phyloP scores from a whole-genome alignment of 73 alveolate genomes.

The Paramecium sexaurelia region DNA sequence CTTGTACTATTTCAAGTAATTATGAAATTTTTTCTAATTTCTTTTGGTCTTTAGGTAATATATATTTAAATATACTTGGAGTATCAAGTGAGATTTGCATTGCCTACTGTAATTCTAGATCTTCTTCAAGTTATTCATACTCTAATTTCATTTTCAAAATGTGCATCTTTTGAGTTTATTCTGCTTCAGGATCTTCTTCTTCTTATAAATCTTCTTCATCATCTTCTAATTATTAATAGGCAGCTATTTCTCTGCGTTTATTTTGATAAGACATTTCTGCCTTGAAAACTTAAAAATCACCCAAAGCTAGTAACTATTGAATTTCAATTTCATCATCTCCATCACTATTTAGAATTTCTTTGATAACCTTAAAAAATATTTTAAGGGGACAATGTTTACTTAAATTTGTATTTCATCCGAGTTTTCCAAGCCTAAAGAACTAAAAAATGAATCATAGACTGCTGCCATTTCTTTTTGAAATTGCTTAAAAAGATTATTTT shows the following conservation, averaged over 20 bases:
- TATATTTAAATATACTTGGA: neutral
- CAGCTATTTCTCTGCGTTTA: conserved; percentile 32
- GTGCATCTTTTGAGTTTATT: neutral
- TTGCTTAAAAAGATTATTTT: neutral
- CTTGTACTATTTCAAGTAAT: neutral
- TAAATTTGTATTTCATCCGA: neutral
- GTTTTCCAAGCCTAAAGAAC: neutral
- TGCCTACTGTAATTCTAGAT: neutral
- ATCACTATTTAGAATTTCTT: neutral
- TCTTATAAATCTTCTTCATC: neutral
- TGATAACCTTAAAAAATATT: neutral
- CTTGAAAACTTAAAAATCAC: conserved; percentile 13
- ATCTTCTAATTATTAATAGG: neutral
- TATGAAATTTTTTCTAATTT: neutral
- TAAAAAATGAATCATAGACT: conserved; percentile 22
- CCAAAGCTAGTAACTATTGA: neutral
- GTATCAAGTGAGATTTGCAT: neutral
- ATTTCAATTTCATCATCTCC: conserved; percentile 1
- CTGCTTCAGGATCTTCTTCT: neutral
- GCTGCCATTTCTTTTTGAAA: conserved; percentile 41
- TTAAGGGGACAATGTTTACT: neutral
- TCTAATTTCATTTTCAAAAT: neutral
- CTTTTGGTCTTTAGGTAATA: neutral
- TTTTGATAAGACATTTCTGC: conserved; percentile 50
- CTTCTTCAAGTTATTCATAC: conserved; percentile 35